A percentile compares a stretch with the other conserved stretches of the same genome.
Evolutionary conservation across 768 basidiomycete species (phyloP).

Genomic region (Kwoniella bestiolae): DNA sequence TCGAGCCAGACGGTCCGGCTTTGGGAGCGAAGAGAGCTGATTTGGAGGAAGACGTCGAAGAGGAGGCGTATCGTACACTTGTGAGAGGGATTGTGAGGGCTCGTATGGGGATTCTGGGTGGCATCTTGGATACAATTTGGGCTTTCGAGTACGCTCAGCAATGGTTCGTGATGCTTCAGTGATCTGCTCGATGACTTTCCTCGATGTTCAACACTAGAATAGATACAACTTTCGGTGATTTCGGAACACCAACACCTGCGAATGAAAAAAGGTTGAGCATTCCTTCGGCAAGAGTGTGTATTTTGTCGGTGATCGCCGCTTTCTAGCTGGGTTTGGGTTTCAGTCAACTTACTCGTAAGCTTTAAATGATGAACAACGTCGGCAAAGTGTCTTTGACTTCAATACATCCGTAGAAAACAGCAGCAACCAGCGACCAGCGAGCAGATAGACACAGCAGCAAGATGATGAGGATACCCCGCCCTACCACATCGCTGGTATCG

Average conservation of each 20-base stretch:
- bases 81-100: neutral
- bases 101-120: constrained; percentile 21
- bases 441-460: neutral
- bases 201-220: too few species aligned
- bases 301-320: constrained; percentile 14
- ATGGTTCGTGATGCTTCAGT: too few species aligned
- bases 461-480: constrained; percentile 25
- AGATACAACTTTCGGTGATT: neutral
- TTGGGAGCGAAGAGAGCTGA: constrained; percentile 17
- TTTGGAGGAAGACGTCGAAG: constrained; percentile 1
- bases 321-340: neutral
- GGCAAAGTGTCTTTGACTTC: constrained; percentile 14
- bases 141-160: neutral
- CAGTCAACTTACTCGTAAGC: too few species aligned
- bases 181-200: too few species aligned
- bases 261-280: neutral
- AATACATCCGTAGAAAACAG: neutral
- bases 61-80: neutral
- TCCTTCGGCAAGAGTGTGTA: neutral
- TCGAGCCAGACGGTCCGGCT: constrained; percentile 8
- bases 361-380: constrained; percentile 1
- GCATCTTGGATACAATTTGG: constrained; percentile 7
- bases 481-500: constrained; percentile 8
- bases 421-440: neutral
- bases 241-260: neutral